These are phyloP conservation scores for Colletotrichum nymphaeae DNA, from an alignment of 2,329 filamentous ascomycete genomes.

Conservation along the genomic window DNA sequence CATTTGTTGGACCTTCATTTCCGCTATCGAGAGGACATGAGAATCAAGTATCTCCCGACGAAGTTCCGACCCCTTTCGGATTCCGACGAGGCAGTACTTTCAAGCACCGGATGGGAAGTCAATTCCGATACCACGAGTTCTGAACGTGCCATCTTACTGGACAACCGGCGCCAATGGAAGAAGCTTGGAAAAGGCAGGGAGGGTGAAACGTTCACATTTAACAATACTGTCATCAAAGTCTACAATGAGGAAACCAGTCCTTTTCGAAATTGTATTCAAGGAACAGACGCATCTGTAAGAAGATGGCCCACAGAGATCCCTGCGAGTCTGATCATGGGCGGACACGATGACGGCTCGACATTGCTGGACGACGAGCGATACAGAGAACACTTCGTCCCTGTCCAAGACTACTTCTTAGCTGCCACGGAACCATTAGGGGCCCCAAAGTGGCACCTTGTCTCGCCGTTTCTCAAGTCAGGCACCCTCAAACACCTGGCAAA, in stretches of 20 bases:
- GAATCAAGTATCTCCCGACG: constrained; percentile 33
- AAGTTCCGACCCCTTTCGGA: constrained; percentile 14
- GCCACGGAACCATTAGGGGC: constrained; percentile 15
- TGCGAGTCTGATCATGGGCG: constrained; percentile 44
- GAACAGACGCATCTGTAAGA: background rate
- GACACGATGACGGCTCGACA: constrained; percentile 23
- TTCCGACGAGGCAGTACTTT: constrained; percentile 14
- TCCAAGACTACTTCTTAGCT: constrained; percentile 45
- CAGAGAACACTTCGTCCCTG: constrained; percentile 41
- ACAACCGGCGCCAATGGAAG: constrained; percentile 41
- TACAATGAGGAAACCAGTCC: constrained; percentile 42
- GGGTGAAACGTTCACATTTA: constrained; percentile 44
- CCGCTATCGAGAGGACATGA: constrained; percentile 26
- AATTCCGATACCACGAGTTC: background rate
- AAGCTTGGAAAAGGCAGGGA: constrained; percentile 44
- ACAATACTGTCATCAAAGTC: constrained; percentile 44
- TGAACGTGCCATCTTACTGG: constrained; percentile 31
- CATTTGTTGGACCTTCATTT: constrained; percentile 30
- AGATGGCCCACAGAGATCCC: constrained; percentile 48
- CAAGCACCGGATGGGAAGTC: constrained; percentile 6
- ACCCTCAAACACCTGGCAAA: constrained; percentile 41
- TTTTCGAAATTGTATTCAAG: constrained; percentile 46
- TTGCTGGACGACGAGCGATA: constrained; percentile 8
- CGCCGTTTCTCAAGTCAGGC: constrained; percentile 41
- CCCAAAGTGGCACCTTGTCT: constrained; percentile 44